Evolutionary conservation across 306 rosid genomes (phyloP).

Genomic region (Psophocarpus tetragonolobus): DNA sequence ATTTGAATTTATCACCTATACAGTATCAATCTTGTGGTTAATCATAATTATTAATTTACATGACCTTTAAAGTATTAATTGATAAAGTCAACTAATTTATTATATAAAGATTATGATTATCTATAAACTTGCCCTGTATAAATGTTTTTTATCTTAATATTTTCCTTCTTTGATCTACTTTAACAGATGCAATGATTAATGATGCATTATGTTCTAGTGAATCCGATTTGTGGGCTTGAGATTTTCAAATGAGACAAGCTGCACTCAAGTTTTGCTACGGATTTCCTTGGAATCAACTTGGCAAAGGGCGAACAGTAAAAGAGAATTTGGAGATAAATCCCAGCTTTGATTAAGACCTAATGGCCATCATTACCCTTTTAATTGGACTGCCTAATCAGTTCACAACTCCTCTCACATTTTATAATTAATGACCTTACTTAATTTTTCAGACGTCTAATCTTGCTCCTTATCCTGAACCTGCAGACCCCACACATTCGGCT

Average conservation of each 20-base stretch:
- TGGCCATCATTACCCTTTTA: neutral
- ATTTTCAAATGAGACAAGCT: neutral
- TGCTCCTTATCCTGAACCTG: neutral
- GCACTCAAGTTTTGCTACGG: neutral
- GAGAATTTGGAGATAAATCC: neutral
- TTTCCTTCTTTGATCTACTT: neutral
- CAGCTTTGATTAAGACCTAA: neutral
- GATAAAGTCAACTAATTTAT: too few relatives aligned
- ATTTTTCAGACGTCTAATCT: conserved; percentile 9
- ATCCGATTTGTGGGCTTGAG: neutral
- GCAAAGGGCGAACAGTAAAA: neutral
- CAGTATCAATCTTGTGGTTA: too few relatives aligned
- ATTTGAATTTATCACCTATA: too few relatives aligned
- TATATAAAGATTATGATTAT: too few relatives aligned
- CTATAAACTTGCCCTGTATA: too few relatives aligned
- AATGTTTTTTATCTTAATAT: too few relatives aligned
- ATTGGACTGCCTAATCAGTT: neutral
- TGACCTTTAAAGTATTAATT: too few relatives aligned
- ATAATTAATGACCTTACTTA: neutral
- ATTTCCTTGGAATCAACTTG: neutral
- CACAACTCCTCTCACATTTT: neutral
- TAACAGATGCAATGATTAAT: too few relatives aligned
- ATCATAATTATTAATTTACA: too few relatives aligned
- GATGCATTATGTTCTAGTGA: too few relatives aligned
- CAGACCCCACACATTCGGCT: conserved; percentile 11